Conservation (phyloP, 306 rosid genomes). For the Canavalia ensiformis region DNA sequence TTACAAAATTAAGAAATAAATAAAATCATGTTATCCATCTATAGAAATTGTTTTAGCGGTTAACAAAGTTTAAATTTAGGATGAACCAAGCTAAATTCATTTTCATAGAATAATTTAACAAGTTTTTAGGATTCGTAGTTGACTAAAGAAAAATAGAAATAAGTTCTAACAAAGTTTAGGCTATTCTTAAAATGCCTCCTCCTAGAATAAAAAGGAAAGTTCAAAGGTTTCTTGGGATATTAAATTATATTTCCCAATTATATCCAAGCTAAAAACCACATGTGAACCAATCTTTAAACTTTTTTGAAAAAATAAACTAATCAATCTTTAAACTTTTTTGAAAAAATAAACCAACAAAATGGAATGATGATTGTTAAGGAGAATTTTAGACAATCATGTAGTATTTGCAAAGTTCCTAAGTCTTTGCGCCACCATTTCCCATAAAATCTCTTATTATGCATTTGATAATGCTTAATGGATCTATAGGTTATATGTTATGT, state of each 20-base stretch:
- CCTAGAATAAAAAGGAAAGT: not conserved
- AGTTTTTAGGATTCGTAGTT: not conserved
- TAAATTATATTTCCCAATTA: not conserved
- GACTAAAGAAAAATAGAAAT: not conserved
- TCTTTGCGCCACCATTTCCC: not conserved
- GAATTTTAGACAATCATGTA: not conserved
- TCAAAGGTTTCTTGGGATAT: not conserved
- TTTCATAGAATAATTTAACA: not conserved
- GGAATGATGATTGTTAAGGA: not conserved
- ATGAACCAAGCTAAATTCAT: not conserved
- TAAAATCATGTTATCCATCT: not conserved
- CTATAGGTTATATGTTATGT: too few species aligned
- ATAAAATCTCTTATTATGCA: not conserved
- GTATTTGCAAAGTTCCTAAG: not conserved
- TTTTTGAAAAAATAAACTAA: too few species aligned
- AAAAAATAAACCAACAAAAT: too few species aligned
- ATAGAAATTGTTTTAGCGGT: not conserved
- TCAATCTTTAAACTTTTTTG: not conserved
- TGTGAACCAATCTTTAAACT: not conserved
- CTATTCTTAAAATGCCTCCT: not conserved
- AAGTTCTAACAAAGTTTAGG: not conserved
- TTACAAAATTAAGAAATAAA: not conserved
- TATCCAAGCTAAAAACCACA: not conserved
- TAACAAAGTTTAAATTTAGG: not conserved
- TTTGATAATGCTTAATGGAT: too few species aligned